A percentile compares a stretch with the other conserved stretches of the same genome.
phyloP scores from a whole-genome alignment of 1,139 yeast species.

The Magnusiomyces tetraspermus region DNA sequence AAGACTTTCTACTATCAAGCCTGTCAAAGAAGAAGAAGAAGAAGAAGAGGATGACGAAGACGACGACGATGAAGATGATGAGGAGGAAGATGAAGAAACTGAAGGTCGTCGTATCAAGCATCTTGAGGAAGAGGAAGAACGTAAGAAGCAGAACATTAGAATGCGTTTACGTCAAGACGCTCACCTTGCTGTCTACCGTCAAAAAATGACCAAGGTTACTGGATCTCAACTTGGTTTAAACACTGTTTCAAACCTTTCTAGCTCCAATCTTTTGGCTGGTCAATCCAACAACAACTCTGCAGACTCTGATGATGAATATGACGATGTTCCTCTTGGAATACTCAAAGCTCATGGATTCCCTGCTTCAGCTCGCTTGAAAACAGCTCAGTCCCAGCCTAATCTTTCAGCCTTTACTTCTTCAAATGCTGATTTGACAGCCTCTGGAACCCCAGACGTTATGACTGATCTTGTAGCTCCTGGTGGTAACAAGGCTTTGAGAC shows the following conservation, averaged over 20 bases:
- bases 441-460: neutral
- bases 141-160: slow-evolving; percentile 23
- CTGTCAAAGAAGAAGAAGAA: slow-evolving; percentile 3
- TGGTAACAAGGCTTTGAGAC: neutral
- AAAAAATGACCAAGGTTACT: slow-evolving; percentile 35
- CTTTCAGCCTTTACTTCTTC: neutral
- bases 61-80: neutral
- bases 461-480: neutral
- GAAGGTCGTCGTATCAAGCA: slow-evolving; percentile 7
- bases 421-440: neutral
- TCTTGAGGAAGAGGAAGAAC: slow-evolving; percentile 22
- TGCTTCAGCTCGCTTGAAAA: slow-evolving; percentile 9
- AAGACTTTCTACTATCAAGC: neutral
- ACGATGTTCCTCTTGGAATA: slow-evolving; percentile 36
- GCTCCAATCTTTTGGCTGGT: slow-evolving; percentile 9
- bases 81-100: slow-evolving; percentile 3
- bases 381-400: neutral
- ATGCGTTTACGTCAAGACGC: slow-evolving; percentile 35
- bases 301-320: slow-evolving; percentile 32
- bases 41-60: slow-evolving; percentile 6
- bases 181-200: slow-evolving; percentile 35
- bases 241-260: neutral
- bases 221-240: slow-evolving; percentile 23
- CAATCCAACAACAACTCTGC: slow-evolving; percentile 19
- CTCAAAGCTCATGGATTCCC: slow-evolving; percentile 37